Base-by-base conservation (phyloP, 495 filamentous ascomycete species). In the Rhypophila decipiens region DNA sequence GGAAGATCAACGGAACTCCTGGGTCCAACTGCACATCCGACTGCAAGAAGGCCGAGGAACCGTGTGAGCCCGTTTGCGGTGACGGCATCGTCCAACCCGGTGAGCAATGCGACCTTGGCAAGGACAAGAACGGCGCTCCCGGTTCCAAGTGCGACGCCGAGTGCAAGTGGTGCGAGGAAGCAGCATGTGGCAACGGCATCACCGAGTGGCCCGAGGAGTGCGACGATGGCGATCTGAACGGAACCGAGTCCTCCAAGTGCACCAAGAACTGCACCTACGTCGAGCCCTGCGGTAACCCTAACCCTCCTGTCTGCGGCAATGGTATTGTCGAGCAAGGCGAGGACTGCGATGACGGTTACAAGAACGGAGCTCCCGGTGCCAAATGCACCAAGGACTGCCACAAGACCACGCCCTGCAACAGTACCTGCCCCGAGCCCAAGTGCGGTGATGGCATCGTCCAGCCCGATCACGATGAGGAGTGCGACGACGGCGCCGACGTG, bases 401-500 rank as follows among this genome's bases (percentile, higher is more conserved):
- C 24, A 48, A 45, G 45, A 47, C 44, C 18, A 37, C 44, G 24
- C 23, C 27, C 33, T n/a, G n/a, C n/a, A n/a, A n/a, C n/a, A n/a
- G n/a, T n/a, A n/a, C n/a, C n/a, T n/a, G n/a, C n/a, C n/a, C n/a
- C n/a, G n/a, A n/a, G n/a, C n/a, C n/a, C n/a, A n/a, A n/a, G n/a
- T n/a, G n/a, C n/a, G 52, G 52, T 40, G 50, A 55, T 40, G 52
- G 52, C 38, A 35, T 55, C n/a, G 47, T 55, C 27, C 46, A 51
- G 39, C 18, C 39, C 2, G n/a, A n/a, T n/a, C n/a, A n/a, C n/a
- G 50, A 44, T 19, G 54, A 57, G 23, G 50, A 57, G 24, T 57
- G 54, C 44, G 54, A 57, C 46, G 54, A 57, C 24, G 54, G 54
- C 19, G 45, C 15, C n/a, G 46, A 52, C 46, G n/a, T n/a, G n/a